These are phyloP conservation scores for Leccinellum luteum DNA, from an alignment of 768 basidiomycete species.

Conservation along the genomic window DNA sequence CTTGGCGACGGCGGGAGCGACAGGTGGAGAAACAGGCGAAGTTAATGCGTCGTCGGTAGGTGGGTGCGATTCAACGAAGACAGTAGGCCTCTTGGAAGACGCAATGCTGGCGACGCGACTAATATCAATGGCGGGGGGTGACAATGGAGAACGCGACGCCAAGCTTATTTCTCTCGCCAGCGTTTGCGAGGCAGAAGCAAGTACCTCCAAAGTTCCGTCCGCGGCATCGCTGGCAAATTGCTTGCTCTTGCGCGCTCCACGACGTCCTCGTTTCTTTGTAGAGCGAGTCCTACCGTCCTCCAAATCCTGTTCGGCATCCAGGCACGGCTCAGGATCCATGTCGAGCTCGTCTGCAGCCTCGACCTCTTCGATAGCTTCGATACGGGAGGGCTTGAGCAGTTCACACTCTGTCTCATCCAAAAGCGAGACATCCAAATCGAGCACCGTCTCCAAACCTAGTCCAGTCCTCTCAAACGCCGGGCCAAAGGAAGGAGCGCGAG, in stretches of 20 bases:
- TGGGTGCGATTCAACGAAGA: constrained; percentile 31
- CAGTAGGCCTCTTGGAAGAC: constrained; percentile 38
- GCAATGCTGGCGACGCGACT: constrained; percentile 22
- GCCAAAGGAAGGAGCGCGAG: constrained; percentile 63
- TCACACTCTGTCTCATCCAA: constrained; percentile 45
- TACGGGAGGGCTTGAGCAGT: constrained; percentile 18
- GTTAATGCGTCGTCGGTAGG: constrained; percentile 18
- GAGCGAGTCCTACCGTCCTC: constrained; percentile 48
- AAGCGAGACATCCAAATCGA: constrained; percentile 42
- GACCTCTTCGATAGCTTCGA: constrained; percentile 37
- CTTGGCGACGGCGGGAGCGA: constrained; percentile 49
- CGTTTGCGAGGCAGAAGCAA: constrained; percentile 78
- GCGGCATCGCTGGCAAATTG: constrained; percentile 23
- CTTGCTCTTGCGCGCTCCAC: constrained; percentile 81
- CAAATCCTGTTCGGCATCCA: constrained; percentile 28
- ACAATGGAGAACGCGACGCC: constrained; percentile 44
- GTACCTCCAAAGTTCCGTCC: constrained; percentile 61
- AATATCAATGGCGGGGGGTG: constrained; percentile 23
- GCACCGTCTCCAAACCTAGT: constrained; percentile 46
- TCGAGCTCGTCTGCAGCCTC: constrained; percentile 35
- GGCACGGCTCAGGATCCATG: constrained; percentile 13
- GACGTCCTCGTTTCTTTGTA: constrained; percentile 76
- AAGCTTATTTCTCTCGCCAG: constrained; percentile 83
- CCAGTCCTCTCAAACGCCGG: constrained; percentile 43
- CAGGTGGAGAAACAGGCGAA: constrained; percentile 20